Evolutionary conservation across 2,329 filamentous ascomycete species (phyloP), one percentile per base, ranked within the genome.

Genomic region (Fusarium devonianum): DNA sequence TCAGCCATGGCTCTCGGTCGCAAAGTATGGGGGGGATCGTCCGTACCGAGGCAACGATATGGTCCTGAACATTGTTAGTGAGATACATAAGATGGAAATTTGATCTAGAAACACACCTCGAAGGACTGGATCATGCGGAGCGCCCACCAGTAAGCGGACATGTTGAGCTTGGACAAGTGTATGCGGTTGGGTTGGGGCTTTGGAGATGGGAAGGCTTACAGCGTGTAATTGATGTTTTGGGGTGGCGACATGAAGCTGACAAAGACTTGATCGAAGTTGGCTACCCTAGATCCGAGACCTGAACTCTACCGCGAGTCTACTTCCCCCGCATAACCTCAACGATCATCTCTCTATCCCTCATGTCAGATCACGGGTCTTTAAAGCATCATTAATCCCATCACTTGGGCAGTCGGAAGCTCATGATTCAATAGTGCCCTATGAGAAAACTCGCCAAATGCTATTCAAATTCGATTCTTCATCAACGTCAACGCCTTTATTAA

Each of bases 51-150:
- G 62, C 64, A 54, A 72, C 60, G 41, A 72, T 72, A 30, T 64
- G 57, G 40, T 72, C 69, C 70, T 72, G 33, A 2, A 4, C n/a
- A 35, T 6, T 41, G 59, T 68, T 26, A 65, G 56, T 37, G 4
- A 36, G 17, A 11, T 5, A 7, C 2, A 35, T 6, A 4, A 2
- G 2, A 5, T 9, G 6, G 5, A 1, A 9, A 1, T n/a, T 13
- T 1, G 3, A 4, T 7, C 13, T 4, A 7, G 10, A 10, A 4
- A 18, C 28, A 9, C 44, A 70, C 70, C 64, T 73, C 71, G 10
- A 72, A 67, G 22, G 67, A 66, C 22, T 69, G 65, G 10, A 74
- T 60, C 9, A 69, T 14, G 12, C 71, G 69, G 6, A 74, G 66
- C 13, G 64, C 61, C 63, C 66, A 73, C 55, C 65, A 69, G 47